Conservation (phyloP, 768 basidiomycete species). For the Termitomyces sp. region DNA sequence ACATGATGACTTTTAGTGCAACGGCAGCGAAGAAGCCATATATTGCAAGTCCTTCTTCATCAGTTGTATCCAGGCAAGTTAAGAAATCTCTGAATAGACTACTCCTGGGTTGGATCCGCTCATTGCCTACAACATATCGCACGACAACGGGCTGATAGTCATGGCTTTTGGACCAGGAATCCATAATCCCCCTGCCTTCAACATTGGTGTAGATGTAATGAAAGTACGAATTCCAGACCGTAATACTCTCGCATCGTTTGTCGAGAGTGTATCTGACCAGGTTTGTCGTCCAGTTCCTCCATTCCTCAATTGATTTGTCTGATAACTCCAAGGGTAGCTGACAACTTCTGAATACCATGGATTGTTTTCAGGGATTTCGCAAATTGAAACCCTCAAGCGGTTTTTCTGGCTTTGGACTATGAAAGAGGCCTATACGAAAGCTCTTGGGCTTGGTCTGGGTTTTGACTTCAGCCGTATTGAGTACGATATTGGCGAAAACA, state of each 20-base stretch:
- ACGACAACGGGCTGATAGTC: constrained; percentile 71
- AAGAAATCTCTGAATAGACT: constrained; percentile 28
- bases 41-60: constrained; percentile 42
- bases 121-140: constrained; percentile 77
- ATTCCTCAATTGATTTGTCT: constrained; percentile 1
- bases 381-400: constrained; percentile 48
- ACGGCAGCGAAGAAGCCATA: constrained; percentile 77
- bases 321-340: constrained; percentile 27
- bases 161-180: constrained; percentile 55
- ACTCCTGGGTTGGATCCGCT: constrained; percentile 43
- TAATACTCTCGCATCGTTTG: constrained; percentile 55
- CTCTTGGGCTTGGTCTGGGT: constrained; percentile 76
- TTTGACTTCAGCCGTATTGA: constrained; percentile 80
- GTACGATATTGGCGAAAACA: constrained; percentile 51
- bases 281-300: constrained; percentile 29
- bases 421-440: constrained; percentile 92
- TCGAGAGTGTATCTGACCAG: constrained; percentile 62
- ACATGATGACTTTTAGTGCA: constrained; percentile 45
- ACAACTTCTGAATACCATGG: constrained; percentile 37
- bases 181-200: constrained; percentile 48
- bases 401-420: constrained; percentile 89
- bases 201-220: constrained; percentile 82
- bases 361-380: constrained; percentile 36
- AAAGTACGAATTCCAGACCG: constrained; percentile 60
- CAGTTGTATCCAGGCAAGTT: background rate